phyloP scores from a whole-genome alignment of 2,329 filamentous ascomycete species.

The Whalleya microplaca region DNA sequence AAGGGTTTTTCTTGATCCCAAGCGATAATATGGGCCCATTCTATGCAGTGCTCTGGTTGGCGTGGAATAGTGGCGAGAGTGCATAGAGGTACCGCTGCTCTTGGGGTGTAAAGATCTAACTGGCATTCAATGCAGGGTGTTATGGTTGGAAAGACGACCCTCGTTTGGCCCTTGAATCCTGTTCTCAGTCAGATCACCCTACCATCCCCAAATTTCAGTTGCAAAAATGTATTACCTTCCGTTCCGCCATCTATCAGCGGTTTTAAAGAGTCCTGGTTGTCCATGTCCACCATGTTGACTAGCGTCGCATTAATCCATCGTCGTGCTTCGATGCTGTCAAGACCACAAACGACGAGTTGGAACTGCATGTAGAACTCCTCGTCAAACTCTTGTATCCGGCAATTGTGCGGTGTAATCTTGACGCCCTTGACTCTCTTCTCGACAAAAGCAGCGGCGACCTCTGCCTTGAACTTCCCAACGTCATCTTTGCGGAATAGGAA shows the following conservation, averaged over 20 bases:
- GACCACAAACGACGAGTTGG: constrained; percentile 86
- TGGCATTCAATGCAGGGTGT: constrained; percentile 98
- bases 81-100: constrained; percentile 93
- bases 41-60: constrained; percentile 96
- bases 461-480: constrained; percentile 91
- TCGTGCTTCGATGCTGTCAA: constrained; percentile 97
- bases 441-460: constrained; percentile 89
- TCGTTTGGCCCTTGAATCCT: constrained; percentile 95
- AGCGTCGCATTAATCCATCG: constrained; percentile 97
- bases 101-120: constrained; percentile 97
- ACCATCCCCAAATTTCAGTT: constrained; percentile 1
- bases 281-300: constrained; percentile 84
- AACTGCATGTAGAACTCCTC: constrained; percentile 98
- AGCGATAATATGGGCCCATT: constrained; percentile 98
- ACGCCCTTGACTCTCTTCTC: constrained; percentile 88
- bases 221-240: constrained; percentile 60
- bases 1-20: constrained; percentile 90
- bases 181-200: constrained; percentile 16
- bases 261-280: constrained; percentile 84
- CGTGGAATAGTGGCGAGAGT: constrained; percentile 95
- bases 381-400: constrained; percentile 95
- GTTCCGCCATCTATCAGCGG: constrained; percentile 96
- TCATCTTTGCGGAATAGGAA: constrained; percentile 93
- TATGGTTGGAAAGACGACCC: constrained; percentile 88
- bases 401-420: constrained; percentile 90